Conservation (phyloP, 176 grass and related monocot species). For the Melocanna baccifera region DNA sequence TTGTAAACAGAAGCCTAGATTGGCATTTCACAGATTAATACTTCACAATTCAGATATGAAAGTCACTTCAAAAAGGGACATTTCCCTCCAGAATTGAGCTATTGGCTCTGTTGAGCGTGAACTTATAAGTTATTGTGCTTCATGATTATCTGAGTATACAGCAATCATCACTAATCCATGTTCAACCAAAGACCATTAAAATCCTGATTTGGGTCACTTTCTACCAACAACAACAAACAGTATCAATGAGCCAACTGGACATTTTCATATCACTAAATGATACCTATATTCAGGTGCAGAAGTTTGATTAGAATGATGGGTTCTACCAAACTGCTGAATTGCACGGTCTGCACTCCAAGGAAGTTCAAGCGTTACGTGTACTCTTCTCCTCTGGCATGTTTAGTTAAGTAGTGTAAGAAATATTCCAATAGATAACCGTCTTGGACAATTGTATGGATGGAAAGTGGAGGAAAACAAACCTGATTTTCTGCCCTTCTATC, state of each 20-base stretch:
- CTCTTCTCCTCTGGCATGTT: slow-evolving; percentile 72
- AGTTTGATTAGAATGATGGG: slow-evolving; percentile 98
- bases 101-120: background rate
- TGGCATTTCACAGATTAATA: slow-evolving; percentile 19
- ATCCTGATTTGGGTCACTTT: background rate
- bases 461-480: slow-evolving; percentile 38
- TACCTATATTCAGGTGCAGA: slow-evolving; percentile 97
- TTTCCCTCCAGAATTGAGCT: too few species aligned
- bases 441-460: slow-evolving; percentile 1
- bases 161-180: slow-evolving; percentile 16
- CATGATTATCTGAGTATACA: background rate
- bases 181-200: background rate
- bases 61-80: background rate
- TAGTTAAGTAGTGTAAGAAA: background rate
- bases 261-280: slow-evolving; percentile 3
- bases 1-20: slow-evolving; percentile 91
- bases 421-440: background rate
- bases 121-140: background rate
- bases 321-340: slow-evolving; percentile 97
- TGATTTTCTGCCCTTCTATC: slow-evolving; percentile 90
- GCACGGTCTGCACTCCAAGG: slow-evolving; percentile 99
- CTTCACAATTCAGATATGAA: slow-evolving; percentile 18
- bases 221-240: background rate
- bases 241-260: background rate
- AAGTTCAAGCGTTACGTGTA: slow-evolving; percentile 98